Base-by-base conservation (phyloP, 768 basidiomycete species). In the Leucosporidium scottii region DNA sequence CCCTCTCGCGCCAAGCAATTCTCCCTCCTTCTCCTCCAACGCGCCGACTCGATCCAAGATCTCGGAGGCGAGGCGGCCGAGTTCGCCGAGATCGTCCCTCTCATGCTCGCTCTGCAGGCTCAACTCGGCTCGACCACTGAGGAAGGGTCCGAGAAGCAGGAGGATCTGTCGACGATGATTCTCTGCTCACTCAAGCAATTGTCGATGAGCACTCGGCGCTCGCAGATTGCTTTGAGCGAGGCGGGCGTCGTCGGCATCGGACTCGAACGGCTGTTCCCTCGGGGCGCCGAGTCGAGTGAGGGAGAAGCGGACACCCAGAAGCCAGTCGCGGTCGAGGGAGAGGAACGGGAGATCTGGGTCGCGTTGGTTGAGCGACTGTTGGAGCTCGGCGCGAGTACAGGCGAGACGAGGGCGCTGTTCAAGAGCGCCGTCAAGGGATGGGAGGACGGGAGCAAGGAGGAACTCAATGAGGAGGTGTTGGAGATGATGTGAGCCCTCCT, bases 31-130 rank as follows among this genome's bases (percentile, higher is more conserved):
- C 62, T 64, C 55, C 28, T 56, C 23, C 47, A 20, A 23, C 62
- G 62, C 31, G 48, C 61, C 18, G 15, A 10, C 31, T 25, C 34
- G 25, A 17, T 58, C 55, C 20, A 48, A 18, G 23, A 10, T 5
- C 44, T 30, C 23, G 47, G 49, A 1, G 34, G 20, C 25, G 62
- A 64, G n/a, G 31, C 34, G 15, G 62, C 31, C 18, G 47, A 36
- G 54, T 30, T 57, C n/a, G 23, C 62, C 0, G 30, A 21, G 0
- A 31, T 50, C n/a, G 30, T 57, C 1, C 48, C 55, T 7, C 30
- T 64, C 30, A 28, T 64, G 30, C 55, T 64, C 56, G 62, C n/a
- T 15, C 30, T 57, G 21, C 47, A 64, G 47, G n/a, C 30, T 13
- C 12, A 39, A 3, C 55, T 64, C 55, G 56, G 21, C 47, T 23